phyloP scores from a whole-genome alignment of 73 alveolate genomes.

The Loxodes magnus region DNA sequence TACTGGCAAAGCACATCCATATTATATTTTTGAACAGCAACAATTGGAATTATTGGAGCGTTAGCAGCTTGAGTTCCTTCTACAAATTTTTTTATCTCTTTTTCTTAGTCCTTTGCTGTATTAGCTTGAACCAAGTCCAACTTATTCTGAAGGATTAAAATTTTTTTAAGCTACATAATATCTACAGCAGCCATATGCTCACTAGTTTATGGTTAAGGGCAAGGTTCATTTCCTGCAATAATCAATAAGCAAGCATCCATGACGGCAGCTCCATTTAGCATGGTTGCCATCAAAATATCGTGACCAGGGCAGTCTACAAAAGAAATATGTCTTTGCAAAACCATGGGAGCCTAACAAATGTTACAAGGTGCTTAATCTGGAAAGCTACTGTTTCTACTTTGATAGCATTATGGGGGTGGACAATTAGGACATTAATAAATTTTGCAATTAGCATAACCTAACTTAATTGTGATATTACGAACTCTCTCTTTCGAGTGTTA shows the following conservation, averaged over 20 bases:
- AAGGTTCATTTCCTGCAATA: constrained; percentile 93
- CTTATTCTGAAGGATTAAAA: constrained; percentile 85
- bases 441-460: constrained; percentile 99
- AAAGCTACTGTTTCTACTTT: constrained; percentile 48
- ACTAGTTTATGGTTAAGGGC: constrained; percentile 98
- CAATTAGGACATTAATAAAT: constrained; percentile 93
- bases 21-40: constrained; percentile 91
- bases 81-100: constrained; percentile 88
- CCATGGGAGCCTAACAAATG: constrained; percentile 54
- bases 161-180: constrained; percentile 93
- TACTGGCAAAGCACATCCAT: constrained; percentile 86
- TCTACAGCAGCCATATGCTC: constrained; percentile 99
- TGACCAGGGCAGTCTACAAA: constrained; percentile 98
- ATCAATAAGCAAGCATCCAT: constrained; percentile 96
- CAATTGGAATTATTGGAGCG: constrained; percentile 96
- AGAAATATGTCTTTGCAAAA: constrained; percentile 93
- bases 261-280: constrained; percentile 98
- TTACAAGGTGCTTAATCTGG: constrained; percentile 71
- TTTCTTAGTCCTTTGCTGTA: constrained; percentile 79
- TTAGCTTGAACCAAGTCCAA: constrained; percentile 56
- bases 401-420: constrained; percentile 87
- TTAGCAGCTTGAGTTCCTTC: constrained; percentile 92
- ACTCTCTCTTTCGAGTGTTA: constrained; percentile 48
- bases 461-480: constrained; percentile 95
- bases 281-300: constrained; percentile 97